A percentile compares a stretch with the other conserved stretches of the same genome.
phyloP scores from a whole-genome alignment of 2,329 filamentous ascomycete species.

The Nectriaceae sp. region DNA sequence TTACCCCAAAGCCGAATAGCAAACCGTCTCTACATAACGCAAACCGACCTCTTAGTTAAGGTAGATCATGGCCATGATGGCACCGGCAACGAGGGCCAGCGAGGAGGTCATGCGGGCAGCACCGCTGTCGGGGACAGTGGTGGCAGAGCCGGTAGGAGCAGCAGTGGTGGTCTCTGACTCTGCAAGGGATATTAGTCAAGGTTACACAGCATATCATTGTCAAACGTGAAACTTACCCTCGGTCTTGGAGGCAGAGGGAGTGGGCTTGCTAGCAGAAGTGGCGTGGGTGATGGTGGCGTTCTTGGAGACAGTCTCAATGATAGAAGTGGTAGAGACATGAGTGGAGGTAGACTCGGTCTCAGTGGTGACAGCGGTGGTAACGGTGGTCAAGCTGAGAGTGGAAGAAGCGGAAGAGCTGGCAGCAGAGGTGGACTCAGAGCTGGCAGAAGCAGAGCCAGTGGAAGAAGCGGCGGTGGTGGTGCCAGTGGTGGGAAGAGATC shows the following conservation, averaged over 20 bases:
- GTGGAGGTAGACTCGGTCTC: constrained; percentile 6
- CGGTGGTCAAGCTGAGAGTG: constrained; percentile 16
- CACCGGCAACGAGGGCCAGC: constrained; percentile 36
- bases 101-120: constrained; percentile 34
- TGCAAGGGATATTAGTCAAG: constrained; percentile 1
- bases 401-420: constrained; percentile 12
- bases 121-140: constrained; percentile 31
- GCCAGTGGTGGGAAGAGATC: constrained; percentile 6
- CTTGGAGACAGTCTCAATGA: constrained; percentile 9
- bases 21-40: constrained; percentile 18
- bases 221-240: neutral
- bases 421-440: constrained; percentile 8
- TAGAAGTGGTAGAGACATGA: constrained; percentile 4
- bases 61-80: constrained; percentile 35
- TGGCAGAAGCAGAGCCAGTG: constrained; percentile 11
- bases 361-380: constrained; percentile 20
- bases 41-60: constrained; percentile 31
- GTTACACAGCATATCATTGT: no score
- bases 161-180: constrained; percentile 6
- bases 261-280: constrained; percentile 2
- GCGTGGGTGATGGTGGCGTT: constrained; percentile 21
- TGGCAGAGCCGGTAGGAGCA: constrained; percentile 11
- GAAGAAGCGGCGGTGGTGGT: constrained; percentile 7
- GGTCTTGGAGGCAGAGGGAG: neutral
- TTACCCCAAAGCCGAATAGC: constrained; percentile 17